phyloP scores from a whole-genome alignment of 1,284 basidiomycete genomes.

The Coriolopsis trogii region DNA sequence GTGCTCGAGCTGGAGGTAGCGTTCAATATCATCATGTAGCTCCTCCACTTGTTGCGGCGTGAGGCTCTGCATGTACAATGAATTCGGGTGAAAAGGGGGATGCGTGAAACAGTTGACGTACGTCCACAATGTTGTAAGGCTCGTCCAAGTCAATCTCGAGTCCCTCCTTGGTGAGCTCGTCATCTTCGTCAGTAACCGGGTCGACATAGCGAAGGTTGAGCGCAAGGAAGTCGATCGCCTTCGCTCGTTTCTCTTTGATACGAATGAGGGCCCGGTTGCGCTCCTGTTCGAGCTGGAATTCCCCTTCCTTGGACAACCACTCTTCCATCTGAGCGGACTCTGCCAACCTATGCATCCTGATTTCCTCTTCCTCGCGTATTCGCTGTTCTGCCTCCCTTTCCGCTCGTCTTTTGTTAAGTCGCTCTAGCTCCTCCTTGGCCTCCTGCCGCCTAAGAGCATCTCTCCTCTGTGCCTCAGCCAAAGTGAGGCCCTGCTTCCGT shows the following conservation, averaged over 20 bases:
- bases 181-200: constrained; percentile 68
- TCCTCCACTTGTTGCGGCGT: constrained; percentile 89
- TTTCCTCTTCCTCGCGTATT: constrained; percentile 90
- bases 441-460: constrained; percentile 87
- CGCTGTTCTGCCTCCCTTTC: constrained; percentile 90
- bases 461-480: constrained; percentile 78
- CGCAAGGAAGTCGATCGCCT: constrained; percentile 93
- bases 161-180: constrained; percentile 70
- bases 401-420: constrained; percentile 87
- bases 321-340: constrained; percentile 98
- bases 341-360: constrained; percentile 84
- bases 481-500: constrained; percentile 81
- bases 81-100: neutral
- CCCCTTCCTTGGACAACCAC: constrained; percentile 97
- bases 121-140: constrained; percentile 95
- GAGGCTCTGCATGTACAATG: constrained; percentile 63
- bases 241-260: constrained; percentile 93
- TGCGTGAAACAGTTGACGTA: constrained; percentile 42
- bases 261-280: constrained; percentile 90
- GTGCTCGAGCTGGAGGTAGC: constrained; percentile 88
- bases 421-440: constrained; percentile 93
- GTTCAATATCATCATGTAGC: constrained; percentile 92
- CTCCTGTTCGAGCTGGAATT: constrained; percentile 96
- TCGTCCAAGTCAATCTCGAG: constrained; percentile 98
- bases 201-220: constrained; percentile 91